Evolutionary conservation across 2,329 filamentous ascomycete species (phyloP).

Genomic region (Ophiocordyceps camponoti-leonardi): DNA sequence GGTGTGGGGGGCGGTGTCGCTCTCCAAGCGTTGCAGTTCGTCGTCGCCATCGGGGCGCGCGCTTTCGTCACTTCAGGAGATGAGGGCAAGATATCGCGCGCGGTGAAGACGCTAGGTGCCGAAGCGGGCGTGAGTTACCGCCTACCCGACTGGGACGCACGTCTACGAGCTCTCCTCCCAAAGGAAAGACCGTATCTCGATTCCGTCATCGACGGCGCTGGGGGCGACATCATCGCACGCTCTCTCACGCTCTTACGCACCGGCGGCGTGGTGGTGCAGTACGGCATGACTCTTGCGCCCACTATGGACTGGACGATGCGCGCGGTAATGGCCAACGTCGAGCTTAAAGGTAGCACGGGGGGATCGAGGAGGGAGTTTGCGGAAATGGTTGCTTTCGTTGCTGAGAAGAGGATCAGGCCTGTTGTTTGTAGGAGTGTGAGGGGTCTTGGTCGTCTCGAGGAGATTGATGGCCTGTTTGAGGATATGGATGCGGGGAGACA

Average conservation of each 20-base stretch:
- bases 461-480: conserved; percentile 67
- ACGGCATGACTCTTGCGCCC: conserved; percentile 80
- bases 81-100: conserved; percentile 57
- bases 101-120: conserved; percentile 52
- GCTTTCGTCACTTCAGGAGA: conserved; percentile 72
- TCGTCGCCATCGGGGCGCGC: conserved; percentile 52
- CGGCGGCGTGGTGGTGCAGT: conserved; percentile 70
- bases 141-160: conserved; percentile 64
- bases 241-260: conserved; percentile 52
- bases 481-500: conserved; percentile 76
- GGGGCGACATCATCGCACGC: conserved; percentile 64
- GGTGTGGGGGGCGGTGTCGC: conserved; percentile 91
- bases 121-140: conserved; percentile 71
- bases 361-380: conserved; percentile 75
- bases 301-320: conserved; percentile 78
- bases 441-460: conserved; percentile 58
- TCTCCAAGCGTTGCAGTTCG: conserved; percentile 66
- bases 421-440: conserved; percentile 59
- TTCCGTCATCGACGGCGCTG: conserved; percentile 78
- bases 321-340: conserved; percentile 74
- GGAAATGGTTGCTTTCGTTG: conserved; percentile 80
- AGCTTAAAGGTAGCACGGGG: conserved; percentile 78
- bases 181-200: conserved; percentile 54
- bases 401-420: conserved; percentile 53
- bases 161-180: conserved; percentile 45